Base-by-base conservation (phyloP, 176 grass and related monocot species). In the Aechmea fasciata region DNA sequence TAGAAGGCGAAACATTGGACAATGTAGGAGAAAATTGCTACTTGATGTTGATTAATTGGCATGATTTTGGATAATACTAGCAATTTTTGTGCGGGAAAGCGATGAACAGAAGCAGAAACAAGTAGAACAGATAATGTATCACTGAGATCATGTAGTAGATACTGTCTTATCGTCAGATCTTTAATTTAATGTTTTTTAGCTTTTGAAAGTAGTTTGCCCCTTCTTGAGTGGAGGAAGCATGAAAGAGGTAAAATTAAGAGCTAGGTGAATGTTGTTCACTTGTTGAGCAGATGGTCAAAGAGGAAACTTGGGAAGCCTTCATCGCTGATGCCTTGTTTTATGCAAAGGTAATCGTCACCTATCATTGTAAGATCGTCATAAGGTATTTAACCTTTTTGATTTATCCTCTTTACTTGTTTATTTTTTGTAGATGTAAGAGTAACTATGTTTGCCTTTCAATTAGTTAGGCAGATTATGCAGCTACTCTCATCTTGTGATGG, bases 251-350 rank as follows among this genome's bases (percentile, higher is more conserved):
- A 55, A 55, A 55, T 55, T 12, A 1, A 55, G 12, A 15, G n/a
- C n/a, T 17, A 4, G 13, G 14, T 61, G 15, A 19, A 61, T 61
- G 55, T 18, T 19, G 15, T 61, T 61, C 20, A 22, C 12, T 61
- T 61, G 15, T 67, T 78, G 14, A 57, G 11, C 84, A 99, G 94
- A 75, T 90, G 52, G 94, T 93, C 49, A 90, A 72, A 73, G 89
- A 92, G 66, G 94, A 99, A 81, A 90, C 79, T 66, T 93, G 87
- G 94, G 94, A 99, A 66, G 81, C 79, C 54, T 90, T 82, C 25
- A 73, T 99, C 18, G 82, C 77, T 78, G 82, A 90, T 75, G 79
- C 71, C 8, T 69, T 99, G 25, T 71, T 99, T 24, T 99, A 93
- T 76, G 89, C 80, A 2, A 99, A 93, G 94, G 89, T 93, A 57